phyloP scores from a whole-genome alignment of 768 basidiomycete genomes.

The Aureoboletus auriporus region DNA sequence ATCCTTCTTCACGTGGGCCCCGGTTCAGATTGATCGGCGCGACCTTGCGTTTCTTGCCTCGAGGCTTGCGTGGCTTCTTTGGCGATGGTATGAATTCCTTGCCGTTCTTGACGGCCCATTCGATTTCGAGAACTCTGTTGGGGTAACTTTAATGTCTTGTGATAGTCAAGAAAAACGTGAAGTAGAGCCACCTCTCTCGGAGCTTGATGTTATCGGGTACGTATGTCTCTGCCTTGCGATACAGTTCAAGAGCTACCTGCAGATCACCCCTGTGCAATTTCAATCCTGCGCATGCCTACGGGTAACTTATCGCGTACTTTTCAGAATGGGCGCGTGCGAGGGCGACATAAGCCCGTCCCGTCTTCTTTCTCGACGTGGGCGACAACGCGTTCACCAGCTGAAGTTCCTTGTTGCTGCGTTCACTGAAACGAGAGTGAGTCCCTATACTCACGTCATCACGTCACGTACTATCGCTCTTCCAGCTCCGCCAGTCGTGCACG shows the following conservation, averaged over 20 bases:
- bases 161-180: conserved; percentile 62
- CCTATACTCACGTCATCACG: conserved; percentile 5
- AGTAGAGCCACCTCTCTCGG: conserved; percentile 84
- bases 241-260: conserved; percentile 75
- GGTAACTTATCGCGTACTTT: conserved; percentile 46
- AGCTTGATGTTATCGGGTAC: conserved; percentile 86
- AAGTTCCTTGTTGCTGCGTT: conserved; percentile 56
- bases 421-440: conserved; percentile 36
- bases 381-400: conserved; percentile 62
- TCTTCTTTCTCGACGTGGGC: conserved; percentile 75
- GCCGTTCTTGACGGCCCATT: conserved; percentile 68
- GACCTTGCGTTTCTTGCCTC: conserved; percentile 32
- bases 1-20: conserved; percentile 8
- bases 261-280: conserved; percentile 61
- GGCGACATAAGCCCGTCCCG: conserved; percentile 79
- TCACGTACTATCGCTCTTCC: conserved; percentile 69
- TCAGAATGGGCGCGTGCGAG: conserved; percentile 78
- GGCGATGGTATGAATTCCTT: conserved; percentile 56
- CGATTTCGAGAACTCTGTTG: conserved; percentile 74
- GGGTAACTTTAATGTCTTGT: conserved; percentile 7
- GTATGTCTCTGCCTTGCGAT: conserved; percentile 76
- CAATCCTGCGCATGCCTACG: not conserved
- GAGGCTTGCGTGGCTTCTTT: conserved; percentile 35
- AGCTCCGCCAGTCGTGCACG: conserved; percentile 61
- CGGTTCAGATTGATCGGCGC: conserved; percentile 13